Evolutionary conservation across 2,329 filamentous ascomycete genomes (phyloP).

Genomic region (Aspergillus flavus): DNA sequence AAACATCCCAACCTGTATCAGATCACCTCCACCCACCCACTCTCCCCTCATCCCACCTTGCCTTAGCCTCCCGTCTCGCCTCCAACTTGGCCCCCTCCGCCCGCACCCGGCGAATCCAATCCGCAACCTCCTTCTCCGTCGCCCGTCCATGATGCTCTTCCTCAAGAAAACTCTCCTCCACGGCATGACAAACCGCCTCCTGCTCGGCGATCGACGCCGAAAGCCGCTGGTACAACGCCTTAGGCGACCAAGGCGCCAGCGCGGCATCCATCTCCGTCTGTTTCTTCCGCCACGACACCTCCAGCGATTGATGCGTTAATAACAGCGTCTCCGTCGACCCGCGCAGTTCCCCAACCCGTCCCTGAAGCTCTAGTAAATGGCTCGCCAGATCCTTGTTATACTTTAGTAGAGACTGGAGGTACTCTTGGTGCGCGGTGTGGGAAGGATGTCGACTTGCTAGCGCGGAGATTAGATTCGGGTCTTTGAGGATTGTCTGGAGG

Average conservation of each 20-base stretch:
- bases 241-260: conserved; percentile 80
- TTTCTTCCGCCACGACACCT: conserved; percentile 89
- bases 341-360: conserved; percentile 57
- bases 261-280: conserved; percentile 87
- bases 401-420: conserved; percentile 66
- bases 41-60: conserved; percentile 92
- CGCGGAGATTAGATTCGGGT: conserved; percentile 69
- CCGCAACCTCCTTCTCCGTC: conserved; percentile 77
- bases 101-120: conserved; percentile 81
- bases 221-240: conserved; percentile 81
- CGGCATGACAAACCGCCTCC: conserved; percentile 73
- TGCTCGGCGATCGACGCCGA: conserved; percentile 79
- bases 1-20: not conserved
- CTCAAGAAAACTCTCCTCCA: conserved; percentile 93
- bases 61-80: conserved; percentile 80
- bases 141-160: conserved; percentile 56
- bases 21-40: conserved; percentile 88
- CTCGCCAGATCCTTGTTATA: conserved; percentile 72
- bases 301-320: conserved; percentile 79
- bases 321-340: conserved; percentile 77
- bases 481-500: conserved; percentile 78
- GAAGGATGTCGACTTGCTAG: conserved; percentile 77
- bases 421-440: conserved; percentile 64
- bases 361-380: conserved; percentile 45
- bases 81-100: conserved; percentile 80